Percentiles rank a stretch among this genome's conserved stretches.
Evolutionary conservation across 495 filamentous ascomycete species (phyloP).

Genomic region (Xylona heveae): DNA sequence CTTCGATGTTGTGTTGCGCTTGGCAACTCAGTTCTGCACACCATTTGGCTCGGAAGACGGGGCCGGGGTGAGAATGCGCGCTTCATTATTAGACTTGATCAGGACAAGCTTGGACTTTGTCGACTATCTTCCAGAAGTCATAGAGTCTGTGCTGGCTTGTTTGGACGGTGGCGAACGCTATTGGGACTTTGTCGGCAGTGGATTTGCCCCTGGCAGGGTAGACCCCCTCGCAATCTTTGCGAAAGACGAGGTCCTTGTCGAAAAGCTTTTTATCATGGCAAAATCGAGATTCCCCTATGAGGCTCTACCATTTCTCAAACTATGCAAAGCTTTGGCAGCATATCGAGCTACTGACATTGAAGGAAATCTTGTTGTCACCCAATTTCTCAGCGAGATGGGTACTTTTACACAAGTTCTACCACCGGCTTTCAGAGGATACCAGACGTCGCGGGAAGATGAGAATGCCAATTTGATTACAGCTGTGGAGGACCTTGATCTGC

Average conservation of each 20-base stretch:
- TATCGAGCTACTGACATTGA: conserved; percentile 24
- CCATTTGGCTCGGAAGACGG: conserved; percentile 15
- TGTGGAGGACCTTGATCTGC: conserved; percentile 27
- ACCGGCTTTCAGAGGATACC: conserved; percentile 41
- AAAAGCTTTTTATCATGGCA: conserved; percentile 34
- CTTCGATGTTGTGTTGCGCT: conserved; percentile 37
- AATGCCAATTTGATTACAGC: conserved; percentile 47
- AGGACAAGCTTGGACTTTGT: conserved; percentile 30
- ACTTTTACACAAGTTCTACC: conserved; percentile 56
- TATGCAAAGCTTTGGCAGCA: conserved; percentile 32
- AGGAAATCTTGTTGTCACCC: conserved; percentile 25
- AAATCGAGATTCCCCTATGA: conserved; percentile 72
- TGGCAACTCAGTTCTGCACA: conserved; percentile 27
- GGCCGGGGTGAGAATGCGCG: conserved; percentile 29
- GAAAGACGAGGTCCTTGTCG: conserved; percentile 30
- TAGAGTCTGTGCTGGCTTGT: conserved; percentile 36
- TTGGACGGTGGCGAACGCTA: conserved; percentile 32
- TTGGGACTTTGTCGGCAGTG: conserved; percentile 25
- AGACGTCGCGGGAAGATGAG: conserved; percentile 62
- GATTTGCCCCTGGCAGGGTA: conserved; percentile 12
- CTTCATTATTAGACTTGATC: conserved; percentile 42
- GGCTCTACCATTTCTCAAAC: conserved; percentile 51
- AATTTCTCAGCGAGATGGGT: conserved; percentile 37
- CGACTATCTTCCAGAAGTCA: conserved; percentile 43
- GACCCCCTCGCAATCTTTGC: conserved; percentile 31